Evolutionary conservation across 768 basidiomycete species (phyloP).

Genomic region (Macrolepiota dolichaula): DNA sequence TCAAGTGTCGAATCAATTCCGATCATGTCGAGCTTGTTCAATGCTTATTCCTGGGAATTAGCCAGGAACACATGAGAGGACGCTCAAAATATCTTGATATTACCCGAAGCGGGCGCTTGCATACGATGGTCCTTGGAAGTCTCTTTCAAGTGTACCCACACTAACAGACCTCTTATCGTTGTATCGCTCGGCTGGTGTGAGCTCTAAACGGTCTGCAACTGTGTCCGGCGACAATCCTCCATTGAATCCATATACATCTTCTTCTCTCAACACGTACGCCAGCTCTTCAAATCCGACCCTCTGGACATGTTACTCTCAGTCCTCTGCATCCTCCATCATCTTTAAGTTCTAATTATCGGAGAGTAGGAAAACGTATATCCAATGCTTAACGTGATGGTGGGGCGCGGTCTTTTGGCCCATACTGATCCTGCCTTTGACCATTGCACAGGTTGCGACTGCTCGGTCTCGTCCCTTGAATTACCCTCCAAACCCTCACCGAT

Average conservation of each 20-base stretch:
- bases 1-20: too few species aligned
- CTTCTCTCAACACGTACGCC: neutral
- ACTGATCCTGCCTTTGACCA: neutral
- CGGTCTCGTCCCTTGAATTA: neutral
- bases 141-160: neutral
- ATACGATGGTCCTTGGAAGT: too few species aligned
- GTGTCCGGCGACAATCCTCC: neutral
- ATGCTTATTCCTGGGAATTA: too few species aligned
- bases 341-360: neutral
- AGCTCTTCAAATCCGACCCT: neutral
- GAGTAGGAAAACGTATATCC: neutral
- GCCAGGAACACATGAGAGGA: too few species aligned
- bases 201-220: slow-evolving; percentile 2
- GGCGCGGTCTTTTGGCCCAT: neutral
- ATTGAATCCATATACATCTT: too few species aligned
- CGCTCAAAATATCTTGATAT: neutral
- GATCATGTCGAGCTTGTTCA: too few species aligned
- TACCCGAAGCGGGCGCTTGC: neutral
- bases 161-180: neutral
- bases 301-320: neutral
- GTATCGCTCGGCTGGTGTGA: neutral
- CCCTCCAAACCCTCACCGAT: neutral
- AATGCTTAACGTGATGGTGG: neutral
- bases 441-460: neutral
- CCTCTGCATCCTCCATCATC: neutral